phyloP scores from a whole-genome alignment of 2,329 filamentous ascomycete species.

The Colletotrichum spaethianum region DNA sequence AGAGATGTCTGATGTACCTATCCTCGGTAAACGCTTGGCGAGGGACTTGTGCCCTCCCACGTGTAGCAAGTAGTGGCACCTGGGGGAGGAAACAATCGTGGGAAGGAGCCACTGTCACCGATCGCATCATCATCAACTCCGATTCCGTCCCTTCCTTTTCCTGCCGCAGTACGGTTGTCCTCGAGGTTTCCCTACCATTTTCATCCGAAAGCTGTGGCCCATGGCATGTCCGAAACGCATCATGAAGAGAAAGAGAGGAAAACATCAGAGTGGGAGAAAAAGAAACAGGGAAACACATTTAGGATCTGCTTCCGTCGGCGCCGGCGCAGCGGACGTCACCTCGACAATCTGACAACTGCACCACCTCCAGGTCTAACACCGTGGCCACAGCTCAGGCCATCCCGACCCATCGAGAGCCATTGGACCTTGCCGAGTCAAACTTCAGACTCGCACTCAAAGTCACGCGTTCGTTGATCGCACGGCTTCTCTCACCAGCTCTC shows the following conservation, averaged over 20 bases:
- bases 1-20: conserved; percentile 3
- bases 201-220: neutral
- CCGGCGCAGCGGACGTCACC: neutral
- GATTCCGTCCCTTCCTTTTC: neutral
- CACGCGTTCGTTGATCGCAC: neutral
- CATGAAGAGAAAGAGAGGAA: too few species aligned
- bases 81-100: conserved; percentile 27
- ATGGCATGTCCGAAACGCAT: too few species aligned
- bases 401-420: neutral
- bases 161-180: neutral
- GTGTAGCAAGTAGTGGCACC: conserved; percentile 37
- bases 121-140: neutral
- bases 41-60: conserved; percentile 32
- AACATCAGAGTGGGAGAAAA: neutral
- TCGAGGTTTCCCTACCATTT: neutral
- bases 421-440: neutral
- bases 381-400: neutral
- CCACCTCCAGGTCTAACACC: neutral
- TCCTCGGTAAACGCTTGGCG: neutral
- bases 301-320: neutral
- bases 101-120: neutral
- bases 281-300: neutral
- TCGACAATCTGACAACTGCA: conserved; percentile 1
- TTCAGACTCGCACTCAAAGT: neutral
- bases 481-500: neutral